phyloP scores from a whole-genome alignment of 306 rosid genomes.

The Inga leiocalycina region DNA sequence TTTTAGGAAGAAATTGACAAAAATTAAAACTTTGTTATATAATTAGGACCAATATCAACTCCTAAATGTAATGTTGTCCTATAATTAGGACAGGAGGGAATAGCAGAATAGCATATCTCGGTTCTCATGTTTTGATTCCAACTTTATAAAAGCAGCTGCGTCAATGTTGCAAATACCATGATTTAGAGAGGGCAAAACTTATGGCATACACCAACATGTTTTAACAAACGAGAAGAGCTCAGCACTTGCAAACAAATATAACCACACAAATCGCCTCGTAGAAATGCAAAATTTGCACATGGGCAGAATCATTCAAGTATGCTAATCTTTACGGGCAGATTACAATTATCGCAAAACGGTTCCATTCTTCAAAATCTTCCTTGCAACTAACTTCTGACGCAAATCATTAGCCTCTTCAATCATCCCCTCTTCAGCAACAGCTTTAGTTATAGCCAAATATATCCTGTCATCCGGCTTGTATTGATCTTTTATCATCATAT shows the following conservation, averaged over 20 bases:
- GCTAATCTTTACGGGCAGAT: conserved; percentile 39
- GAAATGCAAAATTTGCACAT: conserved; percentile 32
- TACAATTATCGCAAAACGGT: conserved; percentile 35
- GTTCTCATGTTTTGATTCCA: not conserved
- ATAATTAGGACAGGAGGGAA: too few relatives aligned
- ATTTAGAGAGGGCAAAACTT: conserved; percentile 19
- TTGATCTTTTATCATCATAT: conserved; percentile 64
- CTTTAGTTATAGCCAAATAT: conserved; percentile 57
- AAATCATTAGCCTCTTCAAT: conserved; percentile 69
- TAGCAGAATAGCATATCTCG: not conserved
- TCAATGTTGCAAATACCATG: not conserved
- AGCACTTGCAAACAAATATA: conserved; percentile 25
- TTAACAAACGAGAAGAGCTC: conserved; percentile 6
- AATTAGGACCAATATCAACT: too few relatives aligned
- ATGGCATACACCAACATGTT: not conserved
- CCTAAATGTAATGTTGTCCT: too few relatives aligned
- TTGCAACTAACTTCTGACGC: conserved; percentile 57
- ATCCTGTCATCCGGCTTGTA: conserved; percentile 56
- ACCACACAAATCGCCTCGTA: conserved; percentile 31
- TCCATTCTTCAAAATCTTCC: conserved; percentile 56
- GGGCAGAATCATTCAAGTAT: conserved; percentile 18
- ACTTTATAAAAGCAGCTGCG: conserved; percentile 1
- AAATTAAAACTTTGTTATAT: too few relatives aligned
- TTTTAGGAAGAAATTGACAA: too few relatives aligned
- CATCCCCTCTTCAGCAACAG: conserved; percentile 80